Evolutionary conservation across 495 filamentous ascomycete species (phyloP), one percentile per base, ranked within the genome.

Genomic region (Acidiella bohemica): DNA sequence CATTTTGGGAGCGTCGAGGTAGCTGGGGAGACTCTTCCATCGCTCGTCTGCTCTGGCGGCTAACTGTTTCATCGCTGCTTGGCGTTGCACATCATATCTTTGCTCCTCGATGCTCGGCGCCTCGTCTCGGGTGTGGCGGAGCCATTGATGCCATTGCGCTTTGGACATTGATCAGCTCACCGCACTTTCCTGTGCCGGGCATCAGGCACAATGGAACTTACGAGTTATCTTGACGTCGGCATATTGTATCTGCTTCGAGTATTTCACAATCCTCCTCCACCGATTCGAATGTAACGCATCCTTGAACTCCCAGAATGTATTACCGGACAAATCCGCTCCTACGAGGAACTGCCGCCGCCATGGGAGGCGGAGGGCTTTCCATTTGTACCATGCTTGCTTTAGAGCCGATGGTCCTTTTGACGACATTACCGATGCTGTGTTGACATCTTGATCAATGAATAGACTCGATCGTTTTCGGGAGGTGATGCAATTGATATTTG

Each of bases 101-200:
- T 92, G 88, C 58, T 97, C 90, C 13, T 66, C 49, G 13, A 94
- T 61, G 0, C 72, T 73, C 0, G 90, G 90, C 0, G 92, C 67
- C 5, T 72, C 55, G 5, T 53, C 13, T 4, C 90, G 80, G 7
- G 82, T 81, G 49, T 92, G 72, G 26, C 92, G 84, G 10, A 97
- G 77, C 90, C 90, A 97, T 58, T 95, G 88, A 58, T 88, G 83
- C 90, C 90, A 97, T 64, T 80, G 76, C 1, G 88, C 81, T 63
- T 64, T 16, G 14, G 6, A 17, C 11, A 3, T n/a, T n/a, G n/a
- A n/a, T n/a, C n/a, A n/a, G n/a, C n/a, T n/a, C n/a, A n/a, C n/a
- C n/a, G n/a, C n/a, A n/a, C n/a, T n/a, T n/a, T n/a, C n/a, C n/a
- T n/a, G n/a, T n/a, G n/a, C n/a, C n/a, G n/a, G n/a, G n/a, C n/a